Percentiles rank a stretch among this genome's conserved stretches.
Evolutionary conservation across 495 filamentous ascomycete genomes (phyloP).

Genomic region (Lichina pygmaea): DNA sequence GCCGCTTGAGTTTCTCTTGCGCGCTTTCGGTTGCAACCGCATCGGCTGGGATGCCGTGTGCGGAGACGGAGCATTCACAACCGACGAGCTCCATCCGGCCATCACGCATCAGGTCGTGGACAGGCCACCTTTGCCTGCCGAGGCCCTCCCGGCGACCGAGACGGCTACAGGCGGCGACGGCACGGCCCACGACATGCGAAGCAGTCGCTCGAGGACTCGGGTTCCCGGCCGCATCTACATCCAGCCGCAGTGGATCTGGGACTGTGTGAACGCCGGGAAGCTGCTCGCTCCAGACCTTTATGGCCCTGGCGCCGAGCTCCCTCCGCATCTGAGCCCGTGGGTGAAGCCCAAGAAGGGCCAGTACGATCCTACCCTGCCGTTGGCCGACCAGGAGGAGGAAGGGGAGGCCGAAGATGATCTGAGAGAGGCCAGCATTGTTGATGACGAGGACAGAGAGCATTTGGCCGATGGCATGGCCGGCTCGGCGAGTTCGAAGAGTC

Average conservation of each 20-base stretch:
- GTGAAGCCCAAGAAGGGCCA: conserved; percentile 59
- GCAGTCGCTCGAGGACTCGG: conserved; percentile 26
- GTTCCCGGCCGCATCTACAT: conserved; percentile 76
- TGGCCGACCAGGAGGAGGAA: conserved; percentile 53
- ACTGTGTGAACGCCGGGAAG: conserved; percentile 72
- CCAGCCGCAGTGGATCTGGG: conserved; percentile 97
- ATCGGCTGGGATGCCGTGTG: conserved; percentile 80
- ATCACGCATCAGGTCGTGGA: conserved; percentile 97
- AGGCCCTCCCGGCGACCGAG: conserved; percentile 28
- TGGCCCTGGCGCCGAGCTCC: conserved; percentile 63
- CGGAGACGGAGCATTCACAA: conserved; percentile 77
- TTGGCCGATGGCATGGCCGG: conserved; percentile 10
- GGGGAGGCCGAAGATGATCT: conserved; percentile 50
- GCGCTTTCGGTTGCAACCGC: conserved; percentile 84
- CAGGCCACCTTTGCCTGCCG: conserved; percentile 44
- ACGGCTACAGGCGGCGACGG: conserved; percentile 9
- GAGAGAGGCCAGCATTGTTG: too few relatives aligned
- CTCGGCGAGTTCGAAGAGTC: conserved; percentile 16
- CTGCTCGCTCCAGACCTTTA: conserved; percentile 72
- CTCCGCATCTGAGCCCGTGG: conserved; percentile 89
- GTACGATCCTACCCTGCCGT: conserved; percentile 65
- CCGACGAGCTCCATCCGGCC: conserved; percentile 55
- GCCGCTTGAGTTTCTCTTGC: conserved; percentile 78
- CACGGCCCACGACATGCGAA: conserved; percentile 13
- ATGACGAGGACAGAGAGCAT: conserved; percentile 16